phyloP scores from a whole-genome alignment of 2,329 filamentous ascomycete genomes.

The Ophiostoma tasmaniense region DNA sequence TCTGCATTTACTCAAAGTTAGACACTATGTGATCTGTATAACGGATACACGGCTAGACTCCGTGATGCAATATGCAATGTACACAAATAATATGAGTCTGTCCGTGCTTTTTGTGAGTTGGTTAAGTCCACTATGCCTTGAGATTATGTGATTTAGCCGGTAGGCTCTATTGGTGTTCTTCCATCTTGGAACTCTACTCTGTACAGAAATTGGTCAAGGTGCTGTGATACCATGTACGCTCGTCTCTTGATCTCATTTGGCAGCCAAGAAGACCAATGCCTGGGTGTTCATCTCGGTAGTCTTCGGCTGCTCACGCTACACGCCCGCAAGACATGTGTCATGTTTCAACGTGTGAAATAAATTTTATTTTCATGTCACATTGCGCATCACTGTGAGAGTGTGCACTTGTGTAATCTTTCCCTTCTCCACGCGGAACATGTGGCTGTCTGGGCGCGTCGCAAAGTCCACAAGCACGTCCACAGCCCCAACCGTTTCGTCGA shows the following conservation, averaged over 20 bases:
- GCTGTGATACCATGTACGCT: background rate
- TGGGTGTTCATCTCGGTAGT: background rate
- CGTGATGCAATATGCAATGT: background rate
- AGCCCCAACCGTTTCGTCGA: slow-evolving; percentile 24
- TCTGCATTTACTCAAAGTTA: background rate
- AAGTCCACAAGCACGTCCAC: slow-evolving; percentile 28
- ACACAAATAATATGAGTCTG: background rate
- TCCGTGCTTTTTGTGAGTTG: background rate
- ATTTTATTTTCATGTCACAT: background rate
- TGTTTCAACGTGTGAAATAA: background rate
- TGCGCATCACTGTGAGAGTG: slow-evolving; percentile 26
- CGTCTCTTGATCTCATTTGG: background rate
- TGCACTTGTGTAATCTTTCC: slow-evolving; percentile 29
- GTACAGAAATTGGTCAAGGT: background rate
- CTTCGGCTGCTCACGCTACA: slow-evolving; percentile 6
- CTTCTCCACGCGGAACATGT: slow-evolving; percentile 29
- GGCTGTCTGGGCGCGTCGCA: slow-evolving; percentile 25
- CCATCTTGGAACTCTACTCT: background rate
- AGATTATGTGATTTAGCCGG: background rate
- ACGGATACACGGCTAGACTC: background rate
- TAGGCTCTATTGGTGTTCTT: background rate
- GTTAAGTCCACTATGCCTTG: background rate
- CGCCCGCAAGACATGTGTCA: slow-evolving; percentile 3
- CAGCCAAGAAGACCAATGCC: background rate
- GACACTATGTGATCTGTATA: background rate